These are phyloP conservation scores for Zymoseptoria ardabiliae DNA, from an alignment of 2,329 filamentous ascomycete genomes.

Conservation along the genomic window DNA sequence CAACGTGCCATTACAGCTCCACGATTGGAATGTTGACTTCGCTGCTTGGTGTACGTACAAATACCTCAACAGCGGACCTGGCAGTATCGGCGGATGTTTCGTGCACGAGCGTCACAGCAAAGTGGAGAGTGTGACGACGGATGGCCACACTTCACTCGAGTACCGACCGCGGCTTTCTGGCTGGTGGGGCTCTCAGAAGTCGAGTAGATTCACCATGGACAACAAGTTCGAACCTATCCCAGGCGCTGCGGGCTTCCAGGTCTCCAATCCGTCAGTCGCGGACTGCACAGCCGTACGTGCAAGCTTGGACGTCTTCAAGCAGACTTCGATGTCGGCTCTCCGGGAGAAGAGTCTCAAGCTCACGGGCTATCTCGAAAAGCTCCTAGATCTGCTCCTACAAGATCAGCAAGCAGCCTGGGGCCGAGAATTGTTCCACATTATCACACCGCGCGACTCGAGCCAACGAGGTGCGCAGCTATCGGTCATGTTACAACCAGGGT, in stretches of 20 bases:
- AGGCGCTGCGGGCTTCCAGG: conserved; percentile 73
- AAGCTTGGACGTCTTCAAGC: conserved; percentile 65
- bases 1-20: conserved; percentile 70
- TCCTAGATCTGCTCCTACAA: conserved; percentile 40
- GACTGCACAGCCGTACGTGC: conserved; percentile 70
- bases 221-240: conserved; percentile 69
- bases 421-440: conserved; percentile 38
- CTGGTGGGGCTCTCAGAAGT: conserved; percentile 82
- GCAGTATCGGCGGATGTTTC: conserved; percentile 71
- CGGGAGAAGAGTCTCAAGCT: conserved; percentile 64
- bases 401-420: conserved; percentile 10
- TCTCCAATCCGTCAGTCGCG: conserved; percentile 76
- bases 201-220: conserved; percentile 72
- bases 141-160: conserved; percentile 27
- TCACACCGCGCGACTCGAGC: conserved; percentile 62
- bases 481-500: conserved; percentile 57
- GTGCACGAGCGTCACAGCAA: conserved; percentile 68
- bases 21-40: conserved; percentile 88
- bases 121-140: conserved; percentile 35
- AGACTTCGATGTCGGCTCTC: conserved; percentile 61
- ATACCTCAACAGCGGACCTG: conserved; percentile 81
- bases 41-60: conserved; percentile 94
- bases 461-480: conserved; percentile 75
- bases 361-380: conserved; percentile 68
- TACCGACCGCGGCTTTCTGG: conserved; percentile 65